Conservation (phyloP, 257 asterid genomes). For the Petunia axillaris region DNA sequence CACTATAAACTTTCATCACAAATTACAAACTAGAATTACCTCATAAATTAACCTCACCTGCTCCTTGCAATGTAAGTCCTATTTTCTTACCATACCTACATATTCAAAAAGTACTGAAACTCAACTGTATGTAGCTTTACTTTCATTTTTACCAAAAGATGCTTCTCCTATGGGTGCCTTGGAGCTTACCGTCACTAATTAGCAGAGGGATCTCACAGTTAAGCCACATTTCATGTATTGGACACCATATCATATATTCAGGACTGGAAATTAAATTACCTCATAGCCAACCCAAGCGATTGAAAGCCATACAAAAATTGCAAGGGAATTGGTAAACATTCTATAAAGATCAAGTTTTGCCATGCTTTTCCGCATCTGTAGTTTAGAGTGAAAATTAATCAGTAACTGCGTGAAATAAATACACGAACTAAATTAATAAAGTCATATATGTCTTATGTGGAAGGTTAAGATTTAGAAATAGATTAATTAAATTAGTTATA, state of each 20-base stretch:
- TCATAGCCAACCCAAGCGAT: slow-evolving; percentile 59
- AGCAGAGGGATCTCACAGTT: neutral
- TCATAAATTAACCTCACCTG: neutral
- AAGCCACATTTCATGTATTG: neutral
- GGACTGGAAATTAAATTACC: slow-evolving; percentile 36
- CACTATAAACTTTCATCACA: neutral
- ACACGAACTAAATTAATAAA: neutral
- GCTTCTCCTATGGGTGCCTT: neutral
- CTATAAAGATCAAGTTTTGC: slow-evolving; percentile 46
- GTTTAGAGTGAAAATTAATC: slow-evolving; percentile 6
- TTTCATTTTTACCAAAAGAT: neutral
- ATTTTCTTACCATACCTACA: neutral
- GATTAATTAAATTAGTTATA: neutral
- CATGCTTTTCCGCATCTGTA: slow-evolving; percentile 43
- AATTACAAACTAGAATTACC: neutral
- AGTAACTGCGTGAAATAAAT: slow-evolving; percentile 4
- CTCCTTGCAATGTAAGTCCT: neutral
- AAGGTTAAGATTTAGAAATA: neutral
- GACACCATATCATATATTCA: neutral
- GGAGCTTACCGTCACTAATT: slow-evolving; percentile 1
- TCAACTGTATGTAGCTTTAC: neutral
- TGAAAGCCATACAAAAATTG: slow-evolving; percentile 48
- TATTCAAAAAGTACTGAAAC: neutral
- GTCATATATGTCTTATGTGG: neutral
- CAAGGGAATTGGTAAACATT: slow-evolving; percentile 49